Base-by-base conservation (phyloP, 164 flowering plant species). In the Litsea cubeba region DNA sequence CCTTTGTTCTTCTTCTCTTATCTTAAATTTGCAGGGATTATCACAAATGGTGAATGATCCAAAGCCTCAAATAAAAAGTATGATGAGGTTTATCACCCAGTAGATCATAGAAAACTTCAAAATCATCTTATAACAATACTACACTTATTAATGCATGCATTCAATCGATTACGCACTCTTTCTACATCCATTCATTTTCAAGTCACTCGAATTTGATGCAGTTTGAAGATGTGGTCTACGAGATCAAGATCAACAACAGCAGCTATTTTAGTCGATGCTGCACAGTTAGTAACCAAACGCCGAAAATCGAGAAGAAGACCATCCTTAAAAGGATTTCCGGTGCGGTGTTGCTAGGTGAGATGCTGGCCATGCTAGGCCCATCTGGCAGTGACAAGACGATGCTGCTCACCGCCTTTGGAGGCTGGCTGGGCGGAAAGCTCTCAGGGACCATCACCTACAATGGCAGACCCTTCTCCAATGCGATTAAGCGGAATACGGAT, bases 321-420 rank as follows among this genome's bases (percentile, higher is more conserved):
- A 89, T 92, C 62, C 68, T 92, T 24, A 92, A 87, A 32, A 88
- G 90, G 0, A 40, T 90, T 15, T 63, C 88, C 1, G 97, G 97
- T 18, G 51, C 77, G 1, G 91, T 90, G n/a, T 46, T 30, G 0
- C 97, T 95, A 2, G 95, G 95, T 1, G 97, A 92, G 71, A 83
- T 92, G 81, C 77, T 92, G 15, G 97, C 95, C 58, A 84, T 90
- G 88, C 64, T 90, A n/a, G 97, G 97, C 30, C 97, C 97, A 0
- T 92, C 97, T 0, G 97, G 97, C 60, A 85, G 93, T 26, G 97
- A 96, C 74, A 92, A 92, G 79, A 91, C 97, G 10, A 91, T 94
- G 0, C 84, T 89, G 0, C 71, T 92, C 2, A 87, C 93, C 0
- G 96, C 93, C 3, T 72, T 92, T 0, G 94, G 90, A 2, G 96